These are phyloP conservation scores for Venustampulla echinocandica DNA, from an alignment of 495 filamentous ascomycete genomes.

Conservation along the genomic window DNA sequence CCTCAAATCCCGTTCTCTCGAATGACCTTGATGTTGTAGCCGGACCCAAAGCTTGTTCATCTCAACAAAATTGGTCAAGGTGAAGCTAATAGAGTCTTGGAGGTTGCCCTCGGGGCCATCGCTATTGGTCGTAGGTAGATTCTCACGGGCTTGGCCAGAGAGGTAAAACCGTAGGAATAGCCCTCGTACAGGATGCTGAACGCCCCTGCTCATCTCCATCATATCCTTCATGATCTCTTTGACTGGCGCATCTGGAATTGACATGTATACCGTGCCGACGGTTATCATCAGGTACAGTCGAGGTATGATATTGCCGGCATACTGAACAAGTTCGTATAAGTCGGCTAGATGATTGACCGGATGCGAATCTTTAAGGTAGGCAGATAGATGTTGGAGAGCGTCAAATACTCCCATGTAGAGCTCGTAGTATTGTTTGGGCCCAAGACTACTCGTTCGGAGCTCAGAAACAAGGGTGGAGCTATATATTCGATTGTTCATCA, in stretches of 20 bases:
- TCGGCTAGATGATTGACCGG: constrained; percentile 97
- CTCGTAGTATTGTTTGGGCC: constrained; percentile 98
- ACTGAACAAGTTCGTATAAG: constrained; percentile 96
- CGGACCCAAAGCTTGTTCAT: constrained; percentile 99
- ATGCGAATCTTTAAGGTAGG: constrained; percentile 93
- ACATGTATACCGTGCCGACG: constrained; percentile 97
- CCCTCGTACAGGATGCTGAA: constrained; percentile 92
- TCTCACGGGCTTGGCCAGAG: constrained; percentile 85
- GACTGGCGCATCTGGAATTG: constrained; percentile 93
- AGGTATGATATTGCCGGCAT: constrained; percentile 96
- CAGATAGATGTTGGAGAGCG: constrained; percentile 89
- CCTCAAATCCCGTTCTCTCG: constrained; percentile 82
- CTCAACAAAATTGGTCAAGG: constrained; percentile 97
- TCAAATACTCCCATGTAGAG: constrained; percentile 99
- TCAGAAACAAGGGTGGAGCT: constrained; percentile 97
- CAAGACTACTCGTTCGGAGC: constrained; percentile 86
- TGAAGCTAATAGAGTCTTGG: constrained; percentile 94
- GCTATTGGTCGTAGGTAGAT: constrained; percentile 66
- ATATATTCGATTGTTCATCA: constrained; percentile 12
- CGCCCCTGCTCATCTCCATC: constrained; percentile 99
- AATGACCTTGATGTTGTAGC: constrained; percentile 94
- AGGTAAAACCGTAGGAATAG: constrained; percentile 94
- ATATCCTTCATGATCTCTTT: constrained; percentile 99
- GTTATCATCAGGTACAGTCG: constrained; percentile 98
- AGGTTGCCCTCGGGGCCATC: constrained; percentile 96